Evolutionary conservation across 768 basidiomycete genomes (phyloP).

Genomic region (Tricholoma furcatifolium): DNA sequence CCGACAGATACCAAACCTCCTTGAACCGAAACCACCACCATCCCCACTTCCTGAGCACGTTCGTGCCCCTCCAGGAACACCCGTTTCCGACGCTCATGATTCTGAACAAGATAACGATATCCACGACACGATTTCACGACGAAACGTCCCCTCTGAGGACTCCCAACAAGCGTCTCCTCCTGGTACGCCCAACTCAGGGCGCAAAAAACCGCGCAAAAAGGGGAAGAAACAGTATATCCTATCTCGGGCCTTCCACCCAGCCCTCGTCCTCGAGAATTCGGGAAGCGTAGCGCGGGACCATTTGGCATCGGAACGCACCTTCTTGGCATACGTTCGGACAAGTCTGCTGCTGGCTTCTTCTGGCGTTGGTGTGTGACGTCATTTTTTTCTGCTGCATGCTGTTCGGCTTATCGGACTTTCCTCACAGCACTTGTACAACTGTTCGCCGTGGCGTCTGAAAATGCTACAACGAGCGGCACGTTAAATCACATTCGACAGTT

Average conservation of each 20-base stretch:
- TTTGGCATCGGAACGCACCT: slow-evolving; percentile 61
- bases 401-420: background rate
- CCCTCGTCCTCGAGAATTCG: slow-evolving; percentile 45
- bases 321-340: slow-evolving; percentile 63
- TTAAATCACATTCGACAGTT: slow-evolving; percentile 26
- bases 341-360: slow-evolving; percentile 58
- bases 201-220: slow-evolving; percentile 6
- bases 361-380: slow-evolving; percentile 51
- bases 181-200: background rate
- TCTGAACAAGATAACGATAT: slow-evolving; percentile 2
- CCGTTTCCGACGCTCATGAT: slow-evolving; percentile 4
- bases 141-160: background rate
- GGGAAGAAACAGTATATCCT: background rate
- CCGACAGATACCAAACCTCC: background rate
- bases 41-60: slow-evolving; percentile 8
- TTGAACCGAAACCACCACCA: slow-evolving; percentile 5
- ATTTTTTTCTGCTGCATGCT: background rate
- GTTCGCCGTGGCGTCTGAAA: slow-evolving; percentile 36
- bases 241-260: slow-evolving; percentile 2
- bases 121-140: background rate
- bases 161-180: background rate
- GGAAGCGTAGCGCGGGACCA: slow-evolving; percentile 67
- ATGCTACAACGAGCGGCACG: slow-evolving; percentile 8
- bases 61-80: slow-evolving; percentile 14
- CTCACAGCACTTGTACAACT: slow-evolving; percentile 55